A percentile compares a stretch with the other conserved stretches of the same genome.
Conservation (phyloP, 129 eudicot genomes). For the Flaveria bidentis region DNA sequence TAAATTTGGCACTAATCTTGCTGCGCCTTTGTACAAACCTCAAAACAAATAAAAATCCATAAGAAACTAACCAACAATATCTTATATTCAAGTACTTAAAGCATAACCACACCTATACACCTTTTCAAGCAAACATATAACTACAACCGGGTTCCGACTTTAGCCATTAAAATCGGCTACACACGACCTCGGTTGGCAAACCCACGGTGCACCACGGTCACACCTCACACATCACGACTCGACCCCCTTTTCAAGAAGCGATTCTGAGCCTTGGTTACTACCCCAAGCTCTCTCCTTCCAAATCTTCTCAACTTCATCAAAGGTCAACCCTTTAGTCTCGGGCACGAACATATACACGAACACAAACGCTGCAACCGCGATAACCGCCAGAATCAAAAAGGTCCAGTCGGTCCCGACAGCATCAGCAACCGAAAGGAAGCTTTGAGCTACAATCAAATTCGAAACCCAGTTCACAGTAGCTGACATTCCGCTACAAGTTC, state of each 20-base stretch:
- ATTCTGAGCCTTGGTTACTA: slow-evolving; percentile 25
- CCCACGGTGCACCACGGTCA: neutral
- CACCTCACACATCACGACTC: slow-evolving; percentile 20
- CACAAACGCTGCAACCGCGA: slow-evolving; percentile 57
- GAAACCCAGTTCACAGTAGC: slow-evolving; percentile 97
- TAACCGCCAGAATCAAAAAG: slow-evolving; percentile 64
- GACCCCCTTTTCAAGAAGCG: slow-evolving; percentile 46
- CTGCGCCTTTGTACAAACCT: slow-evolving; percentile 23
- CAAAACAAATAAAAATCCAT: slow-evolving; percentile 5
- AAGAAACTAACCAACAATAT: neutral
- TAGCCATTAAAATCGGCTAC: slow-evolving; percentile 42
- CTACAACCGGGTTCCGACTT: slow-evolving; percentile 1
- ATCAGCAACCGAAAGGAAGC: slow-evolving; percentile 80
- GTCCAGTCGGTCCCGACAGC: slow-evolving; percentile 75
- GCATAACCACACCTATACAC: slow-evolving; percentile 28
- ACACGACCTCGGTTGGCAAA: neutral
- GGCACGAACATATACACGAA: slow-evolving; percentile 71
- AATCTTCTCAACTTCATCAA: slow-evolving; percentile 83
- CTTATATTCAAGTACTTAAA: neutral
- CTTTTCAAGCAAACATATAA: slow-evolving; percentile 23
- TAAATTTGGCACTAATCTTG: slow-evolving; percentile 10
- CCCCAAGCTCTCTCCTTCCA: slow-evolving; percentile 85
- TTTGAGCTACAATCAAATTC: slow-evolving; percentile 79
- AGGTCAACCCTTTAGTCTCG: slow-evolving; percentile 89
- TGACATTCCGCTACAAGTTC: slow-evolving; percentile 89